phyloP scores from a whole-genome alignment of 1,284 basidiomycete species.

The Tylopilus sp. region DNA sequence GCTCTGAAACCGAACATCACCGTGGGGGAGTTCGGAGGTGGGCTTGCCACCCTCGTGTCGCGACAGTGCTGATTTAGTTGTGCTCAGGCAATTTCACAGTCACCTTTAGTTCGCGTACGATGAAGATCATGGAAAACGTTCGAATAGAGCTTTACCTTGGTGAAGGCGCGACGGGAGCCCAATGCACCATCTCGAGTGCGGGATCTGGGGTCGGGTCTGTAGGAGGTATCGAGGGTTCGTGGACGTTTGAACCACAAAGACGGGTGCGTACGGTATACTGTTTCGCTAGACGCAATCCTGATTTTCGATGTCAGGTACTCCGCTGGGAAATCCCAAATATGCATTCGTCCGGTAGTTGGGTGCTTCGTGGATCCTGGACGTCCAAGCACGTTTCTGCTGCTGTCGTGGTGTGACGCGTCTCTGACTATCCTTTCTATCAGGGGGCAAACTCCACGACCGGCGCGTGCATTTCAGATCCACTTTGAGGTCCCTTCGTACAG shows the following conservation, averaged over 20 bases:
- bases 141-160: slow-evolving; percentile 75
- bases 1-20: slow-evolving; percentile 59
- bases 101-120: slow-evolving; percentile 64
- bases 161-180: slow-evolving; percentile 63
- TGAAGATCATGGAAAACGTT: slow-evolving; percentile 68
- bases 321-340: slow-evolving; percentile 77
- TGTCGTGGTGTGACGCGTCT: not conserved
- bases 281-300: not conserved
- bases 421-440: slow-evolving; percentile 23
- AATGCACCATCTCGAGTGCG: slow-evolving; percentile 56
- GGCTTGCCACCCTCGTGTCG: not conserved
- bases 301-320: slow-evolving; percentile 48
- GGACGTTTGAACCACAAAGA: slow-evolving; percentile 74
- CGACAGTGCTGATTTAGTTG: too few species aligned
- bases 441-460: slow-evolving; percentile 46
- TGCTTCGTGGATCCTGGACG: slow-evolving; percentile 74
- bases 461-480: slow-evolving; percentile 68
- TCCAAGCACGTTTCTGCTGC: slow-evolving; percentile 49
- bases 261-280: slow-evolving; percentile 41
- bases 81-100: slow-evolving; percentile 69
- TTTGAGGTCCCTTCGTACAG: slow-evolving; percentile 75
- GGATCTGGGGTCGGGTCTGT: slow-evolving; percentile 54
- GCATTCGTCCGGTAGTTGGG: slow-evolving; percentile 67
- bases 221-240: slow-evolving; percentile 50
- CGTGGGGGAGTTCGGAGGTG: slow-evolving; percentile 66